phyloP scores from a whole-genome alignment of 2,329 filamentous ascomycete species.

The Pseudogymnoascus sp. region DNA sequence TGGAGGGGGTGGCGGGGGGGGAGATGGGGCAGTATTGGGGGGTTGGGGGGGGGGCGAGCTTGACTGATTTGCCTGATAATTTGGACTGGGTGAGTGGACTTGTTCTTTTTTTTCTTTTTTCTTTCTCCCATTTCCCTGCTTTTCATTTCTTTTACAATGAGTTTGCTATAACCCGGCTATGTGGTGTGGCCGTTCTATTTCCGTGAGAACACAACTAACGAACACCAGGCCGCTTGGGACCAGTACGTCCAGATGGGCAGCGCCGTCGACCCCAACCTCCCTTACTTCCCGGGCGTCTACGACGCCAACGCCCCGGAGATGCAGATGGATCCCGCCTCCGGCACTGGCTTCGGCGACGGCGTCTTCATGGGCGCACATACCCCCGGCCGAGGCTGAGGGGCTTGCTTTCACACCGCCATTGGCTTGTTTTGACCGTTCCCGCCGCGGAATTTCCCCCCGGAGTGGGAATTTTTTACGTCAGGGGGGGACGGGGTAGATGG shows the following conservation, averaged over 20 bases:
- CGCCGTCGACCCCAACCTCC: background rate
- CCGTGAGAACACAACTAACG: conserved; percentile 22
- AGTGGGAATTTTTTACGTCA: background rate
- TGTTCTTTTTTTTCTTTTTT: background rate
- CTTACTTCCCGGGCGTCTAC: background rate
- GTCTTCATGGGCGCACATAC: conserved; percentile 30
- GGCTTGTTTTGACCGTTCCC: background rate
- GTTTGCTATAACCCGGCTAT: no score
- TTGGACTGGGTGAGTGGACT: conserved; percentile 51
- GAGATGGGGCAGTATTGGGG: no score
- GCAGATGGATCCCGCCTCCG: background rate
- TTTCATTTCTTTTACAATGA: no score
- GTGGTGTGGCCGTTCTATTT: no score
- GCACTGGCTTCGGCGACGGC: conserved; percentile 18
- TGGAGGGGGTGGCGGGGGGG: no score
- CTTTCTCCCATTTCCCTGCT: no score
- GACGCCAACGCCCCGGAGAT: background rate
- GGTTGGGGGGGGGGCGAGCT: conserved; percentile 25
- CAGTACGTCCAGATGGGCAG: conserved; percentile 55
- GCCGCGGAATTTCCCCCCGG: background rate
- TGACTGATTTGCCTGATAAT: conserved; percentile 48
- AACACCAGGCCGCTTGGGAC: conserved; percentile 55
- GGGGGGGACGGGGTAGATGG: background rate
- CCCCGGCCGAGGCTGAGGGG: conserved; percentile 20
- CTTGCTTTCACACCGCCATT: no score